Evolutionary conservation across 2,329 filamentous ascomycete genomes (phyloP), one percentile per base, ranked within the genome.

Genomic region (Annulohypoxylon truncatum): DNA sequence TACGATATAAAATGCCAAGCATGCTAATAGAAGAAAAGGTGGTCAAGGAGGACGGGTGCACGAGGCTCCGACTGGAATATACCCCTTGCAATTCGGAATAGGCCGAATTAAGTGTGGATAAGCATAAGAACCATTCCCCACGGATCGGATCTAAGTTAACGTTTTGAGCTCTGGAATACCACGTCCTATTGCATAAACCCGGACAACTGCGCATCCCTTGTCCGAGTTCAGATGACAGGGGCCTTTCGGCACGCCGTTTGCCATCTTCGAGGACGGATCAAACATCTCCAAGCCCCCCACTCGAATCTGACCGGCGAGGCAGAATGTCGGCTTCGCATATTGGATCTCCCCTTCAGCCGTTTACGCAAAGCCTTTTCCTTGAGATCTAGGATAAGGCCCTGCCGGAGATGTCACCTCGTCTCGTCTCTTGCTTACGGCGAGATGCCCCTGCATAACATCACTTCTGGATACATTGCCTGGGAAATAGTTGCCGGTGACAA

Each of bases 141-240:
- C 57, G 40, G 35, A 26, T 24, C n/a, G 26, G 24, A 55, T 51
- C 56, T 35, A 33, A 48, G 61, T 29, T 53, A 10, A 42, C 35
- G 8, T 26, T 38, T 58, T 3, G n/a, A 61, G 42, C 29, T 15
- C 28, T 3, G 22, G 8, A 26, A 26, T 28, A 47, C 29, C 57
- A 59, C 42, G 58, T 24, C 56, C 42, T 20, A 33, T 47, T 35
- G 53, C 66, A 63, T 55, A 44, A 65, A 61, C 60, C 58, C 58
- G 46, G 54, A 33, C 35, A 56, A 18, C 51, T 52, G 46, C 59
- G 20, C 55, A 56, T 64, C 54, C 58, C 58, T 62, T 44, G 57
- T 57, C 55, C 4, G 58, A 58, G 53, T 68, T 68, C 66, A 61
- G 66, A 66, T 66, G 63, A 42, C 59, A 66, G 66, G 66, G 54